These are phyloP conservation scores for Exophiala lecanii-corni DNA, from an alignment of 2,329 filamentous ascomycete genomes.

Conservation along the genomic window DNA sequence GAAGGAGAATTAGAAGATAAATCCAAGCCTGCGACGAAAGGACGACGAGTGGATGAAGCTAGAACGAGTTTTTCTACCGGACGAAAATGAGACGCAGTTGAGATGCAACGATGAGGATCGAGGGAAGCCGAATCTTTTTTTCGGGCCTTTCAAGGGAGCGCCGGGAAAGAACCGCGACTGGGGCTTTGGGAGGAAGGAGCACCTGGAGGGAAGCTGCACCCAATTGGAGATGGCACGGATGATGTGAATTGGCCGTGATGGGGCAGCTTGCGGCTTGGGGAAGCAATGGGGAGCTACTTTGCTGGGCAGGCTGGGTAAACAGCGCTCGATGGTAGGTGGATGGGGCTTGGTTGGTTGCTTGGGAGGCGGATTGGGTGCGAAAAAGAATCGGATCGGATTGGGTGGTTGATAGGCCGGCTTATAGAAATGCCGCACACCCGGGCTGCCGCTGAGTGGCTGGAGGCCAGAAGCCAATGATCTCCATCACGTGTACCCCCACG, in stretches of 20 bases:
- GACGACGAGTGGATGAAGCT: background rate
- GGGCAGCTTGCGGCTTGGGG: background rate
- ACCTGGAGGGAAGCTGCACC: background rate
- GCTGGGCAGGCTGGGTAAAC: too few species aligned
- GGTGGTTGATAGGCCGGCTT: too few species aligned
- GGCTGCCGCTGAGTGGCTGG: too few species aligned
- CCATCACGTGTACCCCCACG: too few species aligned
- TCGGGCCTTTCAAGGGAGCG: background rate
- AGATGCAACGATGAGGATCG: background rate
- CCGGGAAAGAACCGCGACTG: background rate
- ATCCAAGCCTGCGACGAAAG: too few species aligned
- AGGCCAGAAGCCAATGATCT: too few species aligned
- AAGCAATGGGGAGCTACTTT: too few species aligned
- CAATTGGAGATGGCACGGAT: background rate
- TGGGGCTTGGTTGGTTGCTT: constrained; percentile 1
- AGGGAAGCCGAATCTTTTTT: background rate
- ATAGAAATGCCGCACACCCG: constrained; percentile 13
- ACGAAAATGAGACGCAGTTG: background rate
- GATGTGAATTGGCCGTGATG: background rate
- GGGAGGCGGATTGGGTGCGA: constrained; percentile 2
- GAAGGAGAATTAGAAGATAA: background rate
- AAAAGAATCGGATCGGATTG: constrained; percentile 14
- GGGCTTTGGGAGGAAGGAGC: background rate
- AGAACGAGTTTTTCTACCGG: background rate
- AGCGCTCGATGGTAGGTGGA: too few species aligned